Conservation (phyloP, 306 rosid genomes). For the Corylus heterophylla region DNA sequence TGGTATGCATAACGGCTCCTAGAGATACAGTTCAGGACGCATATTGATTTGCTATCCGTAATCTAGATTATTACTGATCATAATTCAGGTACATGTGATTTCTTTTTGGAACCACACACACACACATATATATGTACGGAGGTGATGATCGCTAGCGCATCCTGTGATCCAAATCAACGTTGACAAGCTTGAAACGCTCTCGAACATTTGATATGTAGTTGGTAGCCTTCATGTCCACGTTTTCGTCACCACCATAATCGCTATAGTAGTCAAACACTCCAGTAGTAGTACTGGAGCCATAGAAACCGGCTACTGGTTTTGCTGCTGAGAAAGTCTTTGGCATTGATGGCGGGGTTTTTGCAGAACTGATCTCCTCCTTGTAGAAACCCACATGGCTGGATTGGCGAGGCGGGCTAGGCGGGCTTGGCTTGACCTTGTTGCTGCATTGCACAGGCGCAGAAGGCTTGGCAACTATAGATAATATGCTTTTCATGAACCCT, state of each 20-base stretch:
- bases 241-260: slow-evolving; percentile 18
- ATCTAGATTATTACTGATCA: not conserved
- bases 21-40: not conserved
- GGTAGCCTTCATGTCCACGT: slow-evolving; percentile 29
- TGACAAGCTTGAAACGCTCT: slow-evolving; percentile 33
- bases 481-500: slow-evolving; percentile 29
- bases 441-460: not conserved
- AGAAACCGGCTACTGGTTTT: not conserved
- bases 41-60: not conserved
- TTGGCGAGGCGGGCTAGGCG: not conserved
- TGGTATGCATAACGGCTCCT: not conserved
- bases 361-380: not conserved
- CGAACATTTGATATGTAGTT: slow-evolving; percentile 25
- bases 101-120: not conserved
- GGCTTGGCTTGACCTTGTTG: slow-evolving; percentile 24
- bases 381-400: not conserved
- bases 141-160: not conserved
- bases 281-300: not conserved
- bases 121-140: not conserved
- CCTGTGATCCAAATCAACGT: slow-evolving; percentile 3
- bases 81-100: not conserved
- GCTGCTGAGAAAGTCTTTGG: not conserved
- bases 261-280: not conserved
- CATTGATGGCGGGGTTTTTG: not conserved
- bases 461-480: slow-evolving; percentile 11